Evolutionary conservation across 257 asterid genomes (phyloP).

Genomic region (Leptodermis oblonga): DNA sequence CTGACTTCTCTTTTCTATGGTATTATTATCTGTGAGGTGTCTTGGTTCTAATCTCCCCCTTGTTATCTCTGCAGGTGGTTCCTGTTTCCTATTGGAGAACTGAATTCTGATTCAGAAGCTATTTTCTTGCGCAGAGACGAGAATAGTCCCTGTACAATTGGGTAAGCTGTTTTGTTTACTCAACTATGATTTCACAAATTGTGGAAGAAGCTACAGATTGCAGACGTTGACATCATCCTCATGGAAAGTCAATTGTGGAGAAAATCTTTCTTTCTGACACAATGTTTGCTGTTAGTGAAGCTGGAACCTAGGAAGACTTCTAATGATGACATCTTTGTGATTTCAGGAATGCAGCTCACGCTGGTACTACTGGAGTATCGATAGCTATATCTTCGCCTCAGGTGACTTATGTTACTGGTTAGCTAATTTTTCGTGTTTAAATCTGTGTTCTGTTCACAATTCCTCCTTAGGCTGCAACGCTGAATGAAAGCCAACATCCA

Average conservation of each 20-base stretch:
- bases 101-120: constrained; percentile 49
- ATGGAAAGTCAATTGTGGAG: background rate
- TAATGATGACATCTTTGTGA: constrained; percentile 10
- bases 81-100: constrained; percentile 55
- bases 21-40: background rate
- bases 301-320: background rate
- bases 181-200: background rate
- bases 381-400: constrained; percentile 54
- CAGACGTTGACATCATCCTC: background rate
- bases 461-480: background rate
- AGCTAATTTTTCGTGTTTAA: background rate
- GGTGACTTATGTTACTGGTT: constrained; percentile 29
- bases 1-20: background rate
- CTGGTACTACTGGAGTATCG: constrained; percentile 52
- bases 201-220: background rate
- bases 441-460: background rate
- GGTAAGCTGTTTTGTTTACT: constrained; percentile 40
- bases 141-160: constrained; percentile 53
- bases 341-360: constrained; percentile 53
- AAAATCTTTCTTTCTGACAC: no score
- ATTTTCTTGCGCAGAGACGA: constrained; percentile 71
- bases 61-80: constrained; percentile 52
- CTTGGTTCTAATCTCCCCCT: constrained; percentile 4
- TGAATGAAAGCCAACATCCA: constrained; percentile 1
- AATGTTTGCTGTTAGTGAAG: background rate